phyloP scores from a whole-genome alignment of 2,329 filamentous ascomycete genomes.

The Tolypocladium tropicale region DNA sequence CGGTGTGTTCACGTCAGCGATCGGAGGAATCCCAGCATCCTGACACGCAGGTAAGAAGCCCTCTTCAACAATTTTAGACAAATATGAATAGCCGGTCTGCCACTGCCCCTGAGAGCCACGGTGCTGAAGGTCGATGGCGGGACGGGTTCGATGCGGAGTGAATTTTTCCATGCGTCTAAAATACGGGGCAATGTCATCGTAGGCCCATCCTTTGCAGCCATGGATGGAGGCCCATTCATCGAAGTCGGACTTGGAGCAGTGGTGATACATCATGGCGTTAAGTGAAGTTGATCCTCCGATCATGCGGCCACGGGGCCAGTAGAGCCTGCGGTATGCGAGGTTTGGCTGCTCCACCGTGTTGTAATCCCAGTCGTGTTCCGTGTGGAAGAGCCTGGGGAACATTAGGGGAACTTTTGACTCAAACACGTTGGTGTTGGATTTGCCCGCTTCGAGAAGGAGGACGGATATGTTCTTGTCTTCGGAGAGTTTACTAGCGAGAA shows the following conservation, averaged over 20 bases:
- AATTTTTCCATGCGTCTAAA: constrained; percentile 9
- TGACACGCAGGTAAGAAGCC: not conserved
- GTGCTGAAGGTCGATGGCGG: constrained; percentile 4
- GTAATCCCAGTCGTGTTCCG: not conserved
- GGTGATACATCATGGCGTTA: constrained; percentile 15
- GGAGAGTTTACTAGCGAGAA: constrained; percentile 17
- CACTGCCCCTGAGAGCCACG: not conserved
- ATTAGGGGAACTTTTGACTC: not conserved
- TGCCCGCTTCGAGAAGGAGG: constrained; percentile 8
- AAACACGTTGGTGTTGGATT: not conserved
- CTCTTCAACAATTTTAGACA: not conserved
- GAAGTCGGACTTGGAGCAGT: constrained; percentile 10
- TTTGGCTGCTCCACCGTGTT: constrained; percentile 4
- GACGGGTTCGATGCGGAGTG: constrained; percentile 8
- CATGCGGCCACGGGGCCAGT: constrained; percentile 12
- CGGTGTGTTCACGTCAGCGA: not conserved
- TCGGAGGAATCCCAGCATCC: not conserved
- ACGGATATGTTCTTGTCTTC: constrained; percentile 11
- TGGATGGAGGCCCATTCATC: constrained; percentile 8
- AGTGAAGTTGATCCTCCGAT: constrained; percentile 12
- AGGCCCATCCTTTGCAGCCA: constrained; percentile 10
- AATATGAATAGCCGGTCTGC: not conserved
- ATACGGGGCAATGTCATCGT: constrained; percentile 10
- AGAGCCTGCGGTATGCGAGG: constrained; percentile 10
- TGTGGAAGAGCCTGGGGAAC: not conserved